Percentiles rank a stretch among this genome's conserved stretches.
Conservation (phyloP, 2,329 filamentous ascomycete genomes). For the Fusarium devonianum region DNA sequence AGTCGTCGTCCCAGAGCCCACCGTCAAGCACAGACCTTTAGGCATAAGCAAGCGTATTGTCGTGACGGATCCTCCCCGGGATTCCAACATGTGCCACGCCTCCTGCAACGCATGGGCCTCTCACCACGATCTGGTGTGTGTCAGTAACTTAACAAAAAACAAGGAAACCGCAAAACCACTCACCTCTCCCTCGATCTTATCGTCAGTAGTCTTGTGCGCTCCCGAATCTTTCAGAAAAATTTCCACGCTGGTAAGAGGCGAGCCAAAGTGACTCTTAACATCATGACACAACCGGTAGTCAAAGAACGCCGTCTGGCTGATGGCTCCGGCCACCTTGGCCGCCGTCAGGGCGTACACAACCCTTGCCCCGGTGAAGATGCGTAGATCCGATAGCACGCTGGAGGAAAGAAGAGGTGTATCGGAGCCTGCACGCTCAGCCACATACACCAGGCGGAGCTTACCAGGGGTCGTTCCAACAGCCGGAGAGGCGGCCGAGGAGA, state of each 20-base stretch:
- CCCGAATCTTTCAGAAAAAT: slow-evolving; percentile 72
- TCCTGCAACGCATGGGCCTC: slow-evolving; percentile 76
- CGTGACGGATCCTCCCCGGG: slow-evolving; percentile 70
- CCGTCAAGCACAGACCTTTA: slow-evolving; percentile 33
- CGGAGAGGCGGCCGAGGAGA: slow-evolving; percentile 65
- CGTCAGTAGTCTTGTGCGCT: slow-evolving; percentile 68
- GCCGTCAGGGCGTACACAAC: slow-evolving; percentile 87
- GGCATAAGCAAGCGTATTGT: slow-evolving; percentile 73
- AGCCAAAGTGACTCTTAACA: slow-evolving; percentile 73
- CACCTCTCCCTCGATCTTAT: slow-evolving; percentile 69
- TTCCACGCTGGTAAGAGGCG: slow-evolving; percentile 81
- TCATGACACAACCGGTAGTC: slow-evolving; percentile 74
- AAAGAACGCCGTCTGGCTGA: slow-evolving; percentile 86
- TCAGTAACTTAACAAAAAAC: slow-evolving; percentile 15
- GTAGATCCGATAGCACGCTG: slow-evolving; percentile 77
- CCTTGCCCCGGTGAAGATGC: slow-evolving; percentile 80
- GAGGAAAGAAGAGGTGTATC: slow-evolving; percentile 71
- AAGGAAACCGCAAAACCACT: slow-evolving; percentile 38
- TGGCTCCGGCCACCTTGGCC: slow-evolving; percentile 83
- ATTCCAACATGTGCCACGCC: slow-evolving; percentile 70
- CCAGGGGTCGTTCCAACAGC: slow-evolving; percentile 68
- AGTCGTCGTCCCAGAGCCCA: not conserved
- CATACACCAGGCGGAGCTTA: slow-evolving; percentile 81
- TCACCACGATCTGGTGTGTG: slow-evolving; percentile 67
- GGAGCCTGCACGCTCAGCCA: slow-evolving; percentile 74